Conservation (phyloP, 139 green algal genomes). For the Yamagishiella unicocca region DNA sequence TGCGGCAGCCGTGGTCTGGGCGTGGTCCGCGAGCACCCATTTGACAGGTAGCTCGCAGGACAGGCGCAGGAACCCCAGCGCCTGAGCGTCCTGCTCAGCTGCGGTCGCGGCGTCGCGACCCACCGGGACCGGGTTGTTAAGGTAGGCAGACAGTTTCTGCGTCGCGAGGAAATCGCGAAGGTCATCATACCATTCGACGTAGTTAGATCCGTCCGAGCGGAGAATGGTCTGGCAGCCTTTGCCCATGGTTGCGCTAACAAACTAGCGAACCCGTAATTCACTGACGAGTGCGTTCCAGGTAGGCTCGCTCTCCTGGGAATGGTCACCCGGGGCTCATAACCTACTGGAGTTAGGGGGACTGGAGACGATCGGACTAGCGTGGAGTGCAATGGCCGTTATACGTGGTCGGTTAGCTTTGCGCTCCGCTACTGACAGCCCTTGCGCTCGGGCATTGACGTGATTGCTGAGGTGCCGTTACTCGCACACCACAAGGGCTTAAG, state of each 20-base stretch:
- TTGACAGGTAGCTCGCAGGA: background rate
- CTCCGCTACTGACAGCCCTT: no score
- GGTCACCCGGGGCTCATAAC: background rate
- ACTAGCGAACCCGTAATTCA: no score
- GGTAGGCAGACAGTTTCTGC: background rate
- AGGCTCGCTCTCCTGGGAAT: background rate
- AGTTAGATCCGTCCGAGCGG: background rate
- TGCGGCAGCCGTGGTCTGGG: background rate
- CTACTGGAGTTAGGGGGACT: no score
- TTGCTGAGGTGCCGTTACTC: no score
- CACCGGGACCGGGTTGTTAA: background rate
- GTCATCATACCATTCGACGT: background rate
- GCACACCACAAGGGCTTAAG: no score
- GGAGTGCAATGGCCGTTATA: no score
- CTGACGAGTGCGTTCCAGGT: background rate
- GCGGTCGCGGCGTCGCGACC: background rate
- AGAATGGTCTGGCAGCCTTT: background rate
- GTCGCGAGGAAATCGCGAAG: background rate
- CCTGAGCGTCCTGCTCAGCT: background rate
- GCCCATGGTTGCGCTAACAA: background rate
- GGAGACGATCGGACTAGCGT: no score
- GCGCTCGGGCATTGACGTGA: no score
- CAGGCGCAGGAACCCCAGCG: background rate
- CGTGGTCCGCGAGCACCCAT: background rate
- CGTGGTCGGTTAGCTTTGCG: no score